These are phyloP conservation scores for Colletotrichum horii DNA, from an alignment of 2,329 filamentous ascomycete species.

Conservation along the genomic window DNA sequence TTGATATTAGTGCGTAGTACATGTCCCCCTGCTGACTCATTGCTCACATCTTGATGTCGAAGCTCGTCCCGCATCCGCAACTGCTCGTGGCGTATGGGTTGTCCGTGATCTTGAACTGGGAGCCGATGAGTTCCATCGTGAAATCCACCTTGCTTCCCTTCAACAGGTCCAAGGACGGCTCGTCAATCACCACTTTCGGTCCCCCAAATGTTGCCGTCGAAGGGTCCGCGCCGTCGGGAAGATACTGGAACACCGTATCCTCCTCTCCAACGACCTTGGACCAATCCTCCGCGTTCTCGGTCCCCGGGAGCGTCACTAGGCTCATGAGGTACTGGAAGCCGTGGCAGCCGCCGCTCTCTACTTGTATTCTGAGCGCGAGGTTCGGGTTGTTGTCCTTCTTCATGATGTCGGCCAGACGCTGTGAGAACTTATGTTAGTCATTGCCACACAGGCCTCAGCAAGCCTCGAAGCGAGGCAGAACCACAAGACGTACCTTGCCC, in stretches of 20 bases:
- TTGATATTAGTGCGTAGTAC: background rate
- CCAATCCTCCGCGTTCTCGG: conserved; percentile 34
- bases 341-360: conserved; percentile 94
- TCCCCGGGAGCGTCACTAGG: conserved; percentile 66
- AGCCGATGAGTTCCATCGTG: conserved; percentile 88
- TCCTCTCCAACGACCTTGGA: conserved; percentile 64
- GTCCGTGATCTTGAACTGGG: conserved; percentile 94
- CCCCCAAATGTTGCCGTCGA: conserved; percentile 32
- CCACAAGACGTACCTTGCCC: conserved; percentile 65
- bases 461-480: background rate
- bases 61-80: conserved; percentile 97
- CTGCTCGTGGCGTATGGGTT: conserved; percentile 92
- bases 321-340: conserved; percentile 98
- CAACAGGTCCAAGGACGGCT: conserved; percentile 83
- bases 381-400: conserved; percentile 73
- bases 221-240: conserved; percentile 49
- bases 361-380: conserved; percentile 86
- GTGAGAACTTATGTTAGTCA: conserved; percentile 7
- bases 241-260: conserved; percentile 84
- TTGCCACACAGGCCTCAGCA: background rate
- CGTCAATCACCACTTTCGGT: conserved; percentile 89
- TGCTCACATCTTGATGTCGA: conserved; percentile 79
- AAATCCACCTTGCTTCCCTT: conserved; percentile 97
- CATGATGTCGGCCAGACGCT: conserved; percentile 82
- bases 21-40: background rate